Percentiles rank a stretch among this genome's conserved stretches.
Conservation (phyloP, 108 stramenopile genomes). For the Conticribra guillardii region DNA sequence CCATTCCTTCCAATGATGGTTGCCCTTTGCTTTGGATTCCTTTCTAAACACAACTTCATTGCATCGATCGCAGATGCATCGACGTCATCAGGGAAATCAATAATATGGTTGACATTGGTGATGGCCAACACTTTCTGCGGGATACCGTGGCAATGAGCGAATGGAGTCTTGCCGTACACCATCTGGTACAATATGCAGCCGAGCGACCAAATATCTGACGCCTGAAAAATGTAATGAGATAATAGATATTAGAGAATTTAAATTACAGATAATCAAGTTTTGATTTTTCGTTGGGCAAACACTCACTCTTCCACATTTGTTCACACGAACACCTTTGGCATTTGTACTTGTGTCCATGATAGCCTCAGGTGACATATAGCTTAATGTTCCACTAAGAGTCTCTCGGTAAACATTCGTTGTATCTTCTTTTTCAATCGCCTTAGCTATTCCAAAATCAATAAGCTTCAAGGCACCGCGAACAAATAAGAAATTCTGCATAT, state of each 20-base stretch:
- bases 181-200: slow-evolving; percentile 99
- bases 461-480: slow-evolving; percentile 96
- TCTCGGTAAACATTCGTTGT: slow-evolving; percentile 98
- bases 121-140: slow-evolving; percentile 95
- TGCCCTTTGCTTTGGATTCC: slow-evolving; percentile 77
- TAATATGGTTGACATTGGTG: slow-evolving; percentile 83
- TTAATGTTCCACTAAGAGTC: slow-evolving; percentile 97
- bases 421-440: slow-evolving; percentile 94
- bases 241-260: too few relatives aligned
- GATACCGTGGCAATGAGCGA: slow-evolving; percentile 91
- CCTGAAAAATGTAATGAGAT: slow-evolving; percentile 41
- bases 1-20: slow-evolving; percentile 85
- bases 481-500: slow-evolving; percentile 75
- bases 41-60: slow-evolving; percentile 75
- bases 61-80: slow-evolving; percentile 82
- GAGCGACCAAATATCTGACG: slow-evolving; percentile 94
- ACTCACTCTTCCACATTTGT: slow-evolving; percentile 72
- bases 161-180: slow-evolving; percentile 93
- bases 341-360: slow-evolving; percentile 87
- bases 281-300: background rate
- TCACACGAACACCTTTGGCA: slow-evolving; percentile 55
- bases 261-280: background rate
- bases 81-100: slow-evolving; percentile 70
- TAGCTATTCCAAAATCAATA: slow-evolving; percentile 99
- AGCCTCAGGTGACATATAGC: slow-evolving; percentile 99